phyloP scores from a whole-genome alignment of 805 yeast species.

The Candida manassasensis region DNA sequence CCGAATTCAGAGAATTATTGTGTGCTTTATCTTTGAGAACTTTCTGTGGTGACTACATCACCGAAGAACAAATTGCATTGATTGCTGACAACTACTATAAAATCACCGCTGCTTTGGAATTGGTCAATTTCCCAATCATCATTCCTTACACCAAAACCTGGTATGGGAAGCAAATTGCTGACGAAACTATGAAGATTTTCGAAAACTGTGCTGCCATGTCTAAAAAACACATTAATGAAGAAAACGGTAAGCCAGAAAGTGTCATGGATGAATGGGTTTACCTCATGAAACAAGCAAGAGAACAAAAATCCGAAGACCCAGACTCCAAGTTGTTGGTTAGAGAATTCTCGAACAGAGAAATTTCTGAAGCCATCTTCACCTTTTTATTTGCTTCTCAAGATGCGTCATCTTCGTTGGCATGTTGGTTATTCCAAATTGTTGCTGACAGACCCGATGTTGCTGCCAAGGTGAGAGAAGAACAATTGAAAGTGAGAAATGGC shows the following conservation, averaged over 20 bases:
- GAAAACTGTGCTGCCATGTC: slow-evolving; percentile 86
- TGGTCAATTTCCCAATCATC: slow-evolving; percentile 96
- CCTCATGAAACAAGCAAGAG: slow-evolving; percentile 72
- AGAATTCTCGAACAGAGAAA: slow-evolving; percentile 84
- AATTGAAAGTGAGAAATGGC: slow-evolving; percentile 72
- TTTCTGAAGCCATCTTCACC: slow-evolving; percentile 94
- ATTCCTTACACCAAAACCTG: slow-evolving; percentile 95
- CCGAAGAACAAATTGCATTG: slow-evolving; percentile 81
- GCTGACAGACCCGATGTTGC: slow-evolving; percentile 94
- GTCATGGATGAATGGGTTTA: slow-evolving; percentile 94
- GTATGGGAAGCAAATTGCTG: slow-evolving; percentile 94
- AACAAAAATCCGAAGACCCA: slow-evolving; percentile 45
- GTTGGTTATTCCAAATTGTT: slow-evolving; percentile 96
- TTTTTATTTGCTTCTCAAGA: slow-evolving; percentile 97
- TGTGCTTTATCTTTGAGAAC: slow-evolving; percentile 92
- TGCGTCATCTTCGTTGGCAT: slow-evolving; percentile 93
- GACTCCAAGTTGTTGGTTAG: slow-evolving; percentile 62
- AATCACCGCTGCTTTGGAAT: slow-evolving; percentile 93
- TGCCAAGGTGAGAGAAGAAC: slow-evolving; percentile 86
- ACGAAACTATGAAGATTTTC: slow-evolving; percentile 88
- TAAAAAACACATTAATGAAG: slow-evolving; percentile 64
- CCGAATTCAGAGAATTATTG: slow-evolving; percentile 90
- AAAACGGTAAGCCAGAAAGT: slow-evolving; percentile 77
- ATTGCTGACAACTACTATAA: slow-evolving; percentile 90
- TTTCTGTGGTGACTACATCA: slow-evolving; percentile 92